Percentiles rank a stretch among this genome's conserved stretches.
Evolutionary conservation across 2,329 filamentous ascomycete species (phyloP).

Genomic region (Davidsoniella australis): DNA sequence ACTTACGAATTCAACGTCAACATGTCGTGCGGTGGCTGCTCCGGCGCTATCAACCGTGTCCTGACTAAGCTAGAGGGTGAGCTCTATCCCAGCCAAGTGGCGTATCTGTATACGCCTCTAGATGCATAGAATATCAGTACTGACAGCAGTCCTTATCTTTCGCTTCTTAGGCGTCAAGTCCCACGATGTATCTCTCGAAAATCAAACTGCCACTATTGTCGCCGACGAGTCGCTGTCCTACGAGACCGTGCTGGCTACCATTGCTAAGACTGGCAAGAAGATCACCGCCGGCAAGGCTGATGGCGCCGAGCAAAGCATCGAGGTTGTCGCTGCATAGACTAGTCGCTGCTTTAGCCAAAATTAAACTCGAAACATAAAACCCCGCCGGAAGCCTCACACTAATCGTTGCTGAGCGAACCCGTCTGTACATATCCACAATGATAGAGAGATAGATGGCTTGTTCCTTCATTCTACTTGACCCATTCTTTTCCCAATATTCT

Average conservation of each 20-base stretch:
- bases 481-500: not conserved
- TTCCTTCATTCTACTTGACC: not conserved
- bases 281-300: conserved; percentile 63
- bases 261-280: conserved; percentile 90
- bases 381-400: no score
- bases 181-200: conserved; percentile 75
- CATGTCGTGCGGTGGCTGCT: conserved; percentile 96
- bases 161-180: conserved; percentile 54
- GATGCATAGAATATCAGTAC: no score
- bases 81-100: conserved; percentile 17
- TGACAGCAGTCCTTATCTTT: not conserved
- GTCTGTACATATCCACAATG: not conserved
- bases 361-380: no score
- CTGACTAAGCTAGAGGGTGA: conserved; percentile 81
- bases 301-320: conserved; percentile 38
- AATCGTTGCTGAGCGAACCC: no score
- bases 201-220: conserved; percentile 63
- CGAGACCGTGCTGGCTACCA: conserved; percentile 68
- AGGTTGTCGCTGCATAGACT: conserved; percentile 21
- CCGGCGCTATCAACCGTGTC: conserved; percentile 78
- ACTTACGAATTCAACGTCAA: conserved; percentile 87
- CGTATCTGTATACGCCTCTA: no score
- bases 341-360: no score
- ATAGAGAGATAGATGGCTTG: not conserved
- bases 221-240: conserved; percentile 55